phyloP scores from a whole-genome alignment of 805 yeast species.

The Candida patagonica region DNA sequence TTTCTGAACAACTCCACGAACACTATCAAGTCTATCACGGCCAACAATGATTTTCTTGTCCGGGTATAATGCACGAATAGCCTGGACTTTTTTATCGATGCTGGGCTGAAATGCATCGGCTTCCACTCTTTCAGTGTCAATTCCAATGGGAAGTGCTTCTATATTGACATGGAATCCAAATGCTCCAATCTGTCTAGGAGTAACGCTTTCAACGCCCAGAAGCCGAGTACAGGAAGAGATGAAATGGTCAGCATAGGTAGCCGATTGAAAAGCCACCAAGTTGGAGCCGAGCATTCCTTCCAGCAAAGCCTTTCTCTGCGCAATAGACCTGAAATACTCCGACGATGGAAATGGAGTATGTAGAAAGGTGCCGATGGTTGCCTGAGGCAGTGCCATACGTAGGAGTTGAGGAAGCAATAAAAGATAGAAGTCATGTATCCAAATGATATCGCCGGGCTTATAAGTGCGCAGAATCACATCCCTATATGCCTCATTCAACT shows the following conservation, averaged over 20 bases:
- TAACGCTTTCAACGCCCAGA: slow-evolving; percentile 57
- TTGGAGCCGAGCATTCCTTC: slow-evolving; percentile 92
- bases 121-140: slow-evolving; percentile 63
- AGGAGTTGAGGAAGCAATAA: slow-evolving; percentile 74
- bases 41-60: slow-evolving; percentile 73
- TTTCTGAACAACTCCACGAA: slow-evolving; percentile 90
- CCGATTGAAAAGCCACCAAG: slow-evolving; percentile 76
- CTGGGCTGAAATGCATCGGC: slow-evolving; percentile 30
- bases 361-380: slow-evolving; percentile 65
- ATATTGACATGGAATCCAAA: slow-evolving; percentile 73
- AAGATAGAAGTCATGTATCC: slow-evolving; percentile 88
- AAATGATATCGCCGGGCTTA: slow-evolving; percentile 79
- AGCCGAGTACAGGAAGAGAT: slow-evolving; percentile 82
- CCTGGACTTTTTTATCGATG: slow-evolving; percentile 36
- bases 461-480: slow-evolving; percentile 65
- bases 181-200: slow-evolving; percentile 42
- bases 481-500: slow-evolving; percentile 84
- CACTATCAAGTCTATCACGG: slow-evolving; percentile 84
- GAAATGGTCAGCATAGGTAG: slow-evolving; percentile 82
- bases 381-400: slow-evolving; percentile 66
- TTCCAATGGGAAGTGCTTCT: slow-evolving; percentile 79
- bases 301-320: slow-evolving; percentile 70
- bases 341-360: slow-evolving; percentile 94
- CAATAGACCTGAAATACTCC: slow-evolving; percentile 83
- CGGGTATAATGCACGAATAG: slow-evolving; percentile 41